Conservation (phyloP, 225 moss, liverwort and hornwort species). For the Pleurozium schreberi region DNA sequence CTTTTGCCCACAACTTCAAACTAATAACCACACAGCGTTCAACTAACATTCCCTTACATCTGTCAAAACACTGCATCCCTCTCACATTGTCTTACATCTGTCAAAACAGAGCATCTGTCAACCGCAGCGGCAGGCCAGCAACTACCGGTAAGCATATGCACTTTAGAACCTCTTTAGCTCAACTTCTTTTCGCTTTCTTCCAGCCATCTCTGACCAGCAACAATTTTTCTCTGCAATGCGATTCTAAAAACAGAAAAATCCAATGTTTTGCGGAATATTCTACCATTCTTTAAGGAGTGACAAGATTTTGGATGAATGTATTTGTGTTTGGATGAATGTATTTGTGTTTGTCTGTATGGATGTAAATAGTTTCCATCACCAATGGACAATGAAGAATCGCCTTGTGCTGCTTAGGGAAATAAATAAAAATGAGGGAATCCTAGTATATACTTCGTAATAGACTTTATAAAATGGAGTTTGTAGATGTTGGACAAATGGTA, state of each 20-base stretch:
- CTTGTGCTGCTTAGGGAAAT: no score
- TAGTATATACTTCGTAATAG: no score
- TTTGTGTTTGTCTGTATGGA: no score
- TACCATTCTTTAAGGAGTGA: not conserved
- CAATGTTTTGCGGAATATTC: not conserved
- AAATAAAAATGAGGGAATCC: no score
- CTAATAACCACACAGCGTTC: not conserved
- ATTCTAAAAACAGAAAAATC: not conserved
- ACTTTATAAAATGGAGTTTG: no score
- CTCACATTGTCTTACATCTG: not conserved
- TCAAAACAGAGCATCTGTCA: not conserved
- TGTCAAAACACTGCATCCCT: not conserved
- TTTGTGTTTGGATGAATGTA: not conserved
- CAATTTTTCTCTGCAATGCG: not conserved
- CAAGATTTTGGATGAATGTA: not conserved
- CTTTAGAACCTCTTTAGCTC: not conserved
- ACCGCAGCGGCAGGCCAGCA: not conserved
- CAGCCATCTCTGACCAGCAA: conserved; percentile 2
- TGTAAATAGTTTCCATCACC: no score
- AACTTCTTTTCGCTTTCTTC: not conserved
- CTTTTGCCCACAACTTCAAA: not conserved
- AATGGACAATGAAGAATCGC: no score
- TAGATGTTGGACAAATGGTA: no score
- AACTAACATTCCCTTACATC: no score
- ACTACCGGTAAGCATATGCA: not conserved